These are phyloP conservation scores for Saururus chinensis DNA, from an alignment of 164 flowering plant species.

Conservation along the genomic window DNA sequence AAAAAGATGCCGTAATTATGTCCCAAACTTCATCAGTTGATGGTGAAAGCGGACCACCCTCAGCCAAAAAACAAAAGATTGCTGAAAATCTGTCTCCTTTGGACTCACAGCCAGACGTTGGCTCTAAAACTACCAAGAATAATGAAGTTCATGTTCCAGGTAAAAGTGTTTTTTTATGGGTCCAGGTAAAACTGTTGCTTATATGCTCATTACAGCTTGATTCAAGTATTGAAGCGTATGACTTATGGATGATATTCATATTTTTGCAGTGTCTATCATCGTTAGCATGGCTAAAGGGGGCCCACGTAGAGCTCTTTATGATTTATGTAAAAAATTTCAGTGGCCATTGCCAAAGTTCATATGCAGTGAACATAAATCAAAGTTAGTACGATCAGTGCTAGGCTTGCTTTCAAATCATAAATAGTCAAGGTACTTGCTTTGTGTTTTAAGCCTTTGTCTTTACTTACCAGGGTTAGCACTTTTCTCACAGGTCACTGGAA, in stretches of 20 bases:
- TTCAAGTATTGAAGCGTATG: background rate
- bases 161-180: too few species aligned
- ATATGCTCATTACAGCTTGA: background rate
- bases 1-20: constrained; percentile 7
- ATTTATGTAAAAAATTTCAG: constrained; percentile 53
- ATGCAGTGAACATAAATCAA: constrained; percentile 40
- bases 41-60: constrained; percentile 6
- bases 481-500: constrained; percentile 27
- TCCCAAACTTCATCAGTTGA: constrained; percentile 8
- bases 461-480: background rate
- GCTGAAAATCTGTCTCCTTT: constrained; percentile 7
- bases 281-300: constrained; percentile 74
- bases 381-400: constrained; percentile 20
- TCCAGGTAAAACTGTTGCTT: background rate
- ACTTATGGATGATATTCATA: background rate
- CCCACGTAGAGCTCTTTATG: constrained; percentile 50
- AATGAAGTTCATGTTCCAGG: background rate
- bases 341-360: constrained; percentile 76
- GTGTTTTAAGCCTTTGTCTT: background rate
- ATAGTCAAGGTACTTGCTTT: background rate
- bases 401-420: background rate
- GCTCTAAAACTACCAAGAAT: background rate
- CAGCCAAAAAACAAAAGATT: constrained; percentile 26
- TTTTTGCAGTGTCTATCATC: constrained; percentile 33
- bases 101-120: constrained; percentile 4